Conservation (phyloP, 2,329 filamentous ascomycete genomes). For the Onygena corvina region DNA sequence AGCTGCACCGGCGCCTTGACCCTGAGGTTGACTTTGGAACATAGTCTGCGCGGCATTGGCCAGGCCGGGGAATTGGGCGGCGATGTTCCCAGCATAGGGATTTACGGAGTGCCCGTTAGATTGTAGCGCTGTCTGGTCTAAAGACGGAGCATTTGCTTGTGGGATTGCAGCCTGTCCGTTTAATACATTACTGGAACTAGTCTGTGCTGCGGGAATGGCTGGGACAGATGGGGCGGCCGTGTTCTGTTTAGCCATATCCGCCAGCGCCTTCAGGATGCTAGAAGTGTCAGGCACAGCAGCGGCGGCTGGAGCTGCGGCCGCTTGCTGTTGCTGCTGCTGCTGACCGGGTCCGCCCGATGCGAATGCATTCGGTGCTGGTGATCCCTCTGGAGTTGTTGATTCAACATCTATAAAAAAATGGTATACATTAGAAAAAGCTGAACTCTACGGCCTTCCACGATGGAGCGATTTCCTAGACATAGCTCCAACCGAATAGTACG, state of each 20-base stretch:
- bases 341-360: conserved; percentile 27
- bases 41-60: conserved; percentile 30
- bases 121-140: conserved; percentile 35
- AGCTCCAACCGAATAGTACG: too few species aligned
- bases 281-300: conserved; percentile 43
- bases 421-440: conserved; percentile 22
- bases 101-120: conserved; percentile 48
- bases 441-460: conserved; percentile 10
- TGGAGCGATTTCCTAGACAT: neutral
- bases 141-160: conserved; percentile 31
- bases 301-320: conserved; percentile 18
- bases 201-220: conserved; percentile 25
- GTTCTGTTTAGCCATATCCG: conserved; percentile 69
- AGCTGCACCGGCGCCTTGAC: conserved; percentile 22
- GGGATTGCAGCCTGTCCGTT: conserved; percentile 35
- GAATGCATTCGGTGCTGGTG: conserved; percentile 36
- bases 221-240: conserved; percentile 39
- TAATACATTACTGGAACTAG: conserved; percentile 40
- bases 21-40: conserved; percentile 30
- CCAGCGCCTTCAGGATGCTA: conserved; percentile 64
- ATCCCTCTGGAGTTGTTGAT: conserved; percentile 57
- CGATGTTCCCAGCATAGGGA: conserved; percentile 38
- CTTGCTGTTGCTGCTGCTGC: conserved; percentile 19
- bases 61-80: conserved; percentile 38
- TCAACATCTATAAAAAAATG: conserved; percentile 39